Percentiles rank a stretch among this genome's conserved stretches.
Conservation (phyloP, 306 rosid species). For the Cicer yamashitae region DNA sequence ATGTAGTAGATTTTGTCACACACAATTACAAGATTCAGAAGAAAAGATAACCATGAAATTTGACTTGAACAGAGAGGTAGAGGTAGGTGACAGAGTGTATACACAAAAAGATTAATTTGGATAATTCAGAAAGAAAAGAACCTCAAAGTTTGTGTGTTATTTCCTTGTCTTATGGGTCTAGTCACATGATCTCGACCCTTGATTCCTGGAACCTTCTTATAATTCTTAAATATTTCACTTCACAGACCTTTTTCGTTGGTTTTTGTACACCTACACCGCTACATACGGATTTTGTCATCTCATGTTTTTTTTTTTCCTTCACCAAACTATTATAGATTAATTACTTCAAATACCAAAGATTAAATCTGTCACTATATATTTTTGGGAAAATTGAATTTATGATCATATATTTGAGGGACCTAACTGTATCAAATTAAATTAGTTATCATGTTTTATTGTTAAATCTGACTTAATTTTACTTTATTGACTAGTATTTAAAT, state of each 20-base stretch:
- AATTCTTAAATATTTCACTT: conserved; percentile 55
- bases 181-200: conserved; percentile 86
- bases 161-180: conserved; percentile 79
- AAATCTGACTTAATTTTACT: no score
- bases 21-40: conserved; percentile 37
- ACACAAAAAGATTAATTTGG: conserved; percentile 42
- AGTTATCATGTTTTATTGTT: no score
- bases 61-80: background rate
- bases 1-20: conserved; percentile 21
- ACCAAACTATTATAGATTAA: no score
- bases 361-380: no score
- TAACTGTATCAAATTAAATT: no score
- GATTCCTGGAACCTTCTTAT: conserved; percentile 87
- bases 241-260: conserved; percentile 52
- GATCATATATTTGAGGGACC: no score
- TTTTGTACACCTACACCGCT: conserved; percentile 51
- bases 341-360: no score
- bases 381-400: no score
- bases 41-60: conserved; percentile 42
- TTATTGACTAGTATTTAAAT: no score
- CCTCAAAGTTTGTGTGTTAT: conserved; percentile 41
- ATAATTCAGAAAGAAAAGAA: conserved; percentile 39
- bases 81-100: background rate
- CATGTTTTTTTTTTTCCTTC: background rate
- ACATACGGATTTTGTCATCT: conserved; percentile 41